Base-by-base conservation (phyloP, 2,329 filamentous ascomycete species). In the Calonectria hawksworthii region DNA sequence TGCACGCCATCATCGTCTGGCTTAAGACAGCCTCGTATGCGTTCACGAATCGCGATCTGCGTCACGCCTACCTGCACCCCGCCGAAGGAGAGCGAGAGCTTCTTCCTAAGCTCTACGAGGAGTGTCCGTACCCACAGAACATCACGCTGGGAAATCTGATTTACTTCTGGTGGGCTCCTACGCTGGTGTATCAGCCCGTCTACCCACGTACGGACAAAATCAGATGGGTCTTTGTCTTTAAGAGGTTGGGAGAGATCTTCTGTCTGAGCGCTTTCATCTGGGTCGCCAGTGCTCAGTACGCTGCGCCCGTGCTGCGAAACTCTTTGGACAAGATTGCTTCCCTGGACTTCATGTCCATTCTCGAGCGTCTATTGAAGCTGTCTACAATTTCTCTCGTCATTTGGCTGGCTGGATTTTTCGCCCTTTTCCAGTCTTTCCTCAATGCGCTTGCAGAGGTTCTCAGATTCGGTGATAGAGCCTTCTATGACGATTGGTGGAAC, bases 401-500 rank as follows among this genome's bases (percentile, higher is more conserved):
- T 83, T 99, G 97, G 97, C 93, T 99, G 0, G 96, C 96, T 1
- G 96, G 97, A 8, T 99, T 99, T 89, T 99, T 98, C 82, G 97
- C 96, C 3, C 87, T 99, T 18, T 99, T 99, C 87, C 97, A 99
- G 83, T 96, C 95, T 1, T 93, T 95, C 75, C 88, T 99, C 65
- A 99, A 99, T 82, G 95, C 95, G 0, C 88, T 99, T 26, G 96
- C 96, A 4, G 97, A 99, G 84, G 88, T 99, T 16, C 94, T 95
- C 88, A 90, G 91, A 54, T 99, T 99, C 81, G 97, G 94, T 23
- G 97, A 99, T 84, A 92, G 97, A 36, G 94, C 96, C 68, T 99
- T 99, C 85, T 99, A 99, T 85, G 94, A 95, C 47, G 96, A 98
- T 82, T 99, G 97, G 97, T 99, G 97, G 97, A 99, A 99, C 83